Conservation (phyloP, 2,329 filamentous ascomycete species). For the Penicillium oxalicum region DNA sequence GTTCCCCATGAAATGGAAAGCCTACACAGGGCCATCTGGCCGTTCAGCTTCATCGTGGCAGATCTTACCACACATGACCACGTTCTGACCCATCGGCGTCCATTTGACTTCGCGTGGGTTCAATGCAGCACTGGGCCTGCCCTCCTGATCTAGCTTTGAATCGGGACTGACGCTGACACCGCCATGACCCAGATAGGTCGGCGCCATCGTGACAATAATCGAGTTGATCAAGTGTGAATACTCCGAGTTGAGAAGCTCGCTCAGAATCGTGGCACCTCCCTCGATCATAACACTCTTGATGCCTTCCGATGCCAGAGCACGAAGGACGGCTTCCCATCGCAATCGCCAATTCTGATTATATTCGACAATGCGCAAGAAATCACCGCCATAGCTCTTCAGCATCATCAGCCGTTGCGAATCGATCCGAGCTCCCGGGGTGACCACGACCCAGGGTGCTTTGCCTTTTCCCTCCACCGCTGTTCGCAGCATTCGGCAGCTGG, state of each 20-base stretch:
- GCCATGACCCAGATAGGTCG: constrained; percentile 78
- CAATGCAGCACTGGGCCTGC: constrained; percentile 54
- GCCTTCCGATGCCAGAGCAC: constrained; percentile 52
- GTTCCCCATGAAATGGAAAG: no score
- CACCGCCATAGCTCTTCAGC: constrained; percentile 43
- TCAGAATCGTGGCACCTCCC: constrained; percentile 77
- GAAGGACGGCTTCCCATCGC: constrained; percentile 61
- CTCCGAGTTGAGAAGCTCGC: constrained; percentile 62
- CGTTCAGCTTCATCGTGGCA: constrained; percentile 10
- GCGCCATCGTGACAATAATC: constrained; percentile 83
- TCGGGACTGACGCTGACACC: constrained; percentile 73
- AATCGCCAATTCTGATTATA: constrained; percentile 44
- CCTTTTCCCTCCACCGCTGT: constrained; percentile 61
- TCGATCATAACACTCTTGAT: constrained; percentile 85
- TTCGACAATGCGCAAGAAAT: constrained; percentile 39
- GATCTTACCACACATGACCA: constrained; percentile 69
- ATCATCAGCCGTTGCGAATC: constrained; percentile 43
- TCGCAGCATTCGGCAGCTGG: constrained; percentile 59
- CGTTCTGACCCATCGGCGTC: constrained; percentile 74
- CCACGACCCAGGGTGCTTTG: constrained; percentile 67
- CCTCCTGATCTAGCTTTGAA: constrained; percentile 47
- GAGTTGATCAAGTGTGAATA: constrained; percentile 62
- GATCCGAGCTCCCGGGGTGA: constrained; percentile 43
- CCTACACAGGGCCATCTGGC: neutral
- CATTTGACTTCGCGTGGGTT: constrained; percentile 63